Percentiles rank a stretch among this genome's conserved stretches.
phyloP scores from a whole-genome alignment of 345 rosid species.

The Mangifera indica region DNA sequence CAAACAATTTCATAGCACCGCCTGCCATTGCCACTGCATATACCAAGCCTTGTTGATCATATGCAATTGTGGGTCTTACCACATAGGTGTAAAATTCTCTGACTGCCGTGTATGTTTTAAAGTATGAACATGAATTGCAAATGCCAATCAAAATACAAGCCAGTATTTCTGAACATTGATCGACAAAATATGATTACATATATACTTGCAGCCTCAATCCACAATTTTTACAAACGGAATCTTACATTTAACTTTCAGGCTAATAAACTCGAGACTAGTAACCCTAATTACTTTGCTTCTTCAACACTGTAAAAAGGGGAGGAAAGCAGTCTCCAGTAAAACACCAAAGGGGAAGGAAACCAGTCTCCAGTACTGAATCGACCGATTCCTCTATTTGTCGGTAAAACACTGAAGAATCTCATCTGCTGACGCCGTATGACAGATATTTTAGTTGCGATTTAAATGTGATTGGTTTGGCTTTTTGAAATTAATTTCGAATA shows the following conservation, averaged over 20 bases:
- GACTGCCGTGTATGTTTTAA: conserved; percentile 30
- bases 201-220: background rate
- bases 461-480: no score
- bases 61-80: conserved; percentile 97
- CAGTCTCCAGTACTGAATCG: no score
- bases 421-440: no score
- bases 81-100: conserved; percentile 86
- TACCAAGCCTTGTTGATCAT: conserved; percentile 97
- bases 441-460: no score
- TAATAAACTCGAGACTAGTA: background rate
- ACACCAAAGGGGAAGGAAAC: no score
- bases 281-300: background rate
- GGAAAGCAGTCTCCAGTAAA: background rate
- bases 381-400: no score
- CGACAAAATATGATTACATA: background rate
- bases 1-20: conserved; percentile 93
- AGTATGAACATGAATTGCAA: conserved; percentile 2
- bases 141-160: conserved; percentile 2
- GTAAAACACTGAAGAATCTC: no score
- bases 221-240: background rate
- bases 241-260: background rate
- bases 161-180: background rate
- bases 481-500: no score
- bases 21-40: conserved; percentile 99
- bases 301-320: background rate